Evolutionary conservation across 2,329 filamentous ascomycete genomes (phyloP).

Genomic region (Claviceps pazoutovae): DNA sequence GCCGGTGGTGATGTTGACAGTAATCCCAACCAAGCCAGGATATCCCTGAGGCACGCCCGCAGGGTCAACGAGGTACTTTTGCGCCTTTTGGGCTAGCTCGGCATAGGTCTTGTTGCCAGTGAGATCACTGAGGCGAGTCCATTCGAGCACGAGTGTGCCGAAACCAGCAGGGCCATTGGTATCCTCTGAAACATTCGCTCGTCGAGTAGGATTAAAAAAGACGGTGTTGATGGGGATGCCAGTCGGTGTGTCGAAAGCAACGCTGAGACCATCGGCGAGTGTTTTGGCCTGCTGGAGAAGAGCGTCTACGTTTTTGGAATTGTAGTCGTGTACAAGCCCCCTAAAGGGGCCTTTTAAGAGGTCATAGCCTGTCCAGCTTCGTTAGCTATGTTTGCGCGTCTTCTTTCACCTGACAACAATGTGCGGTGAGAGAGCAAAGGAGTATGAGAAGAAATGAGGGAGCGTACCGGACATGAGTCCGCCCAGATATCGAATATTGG

Average conservation of each 20-base stretch:
- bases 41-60: conserved; percentile 48
- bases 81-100: conserved; percentile 48
- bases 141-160: conserved; percentile 71
- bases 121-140: conserved; percentile 66
- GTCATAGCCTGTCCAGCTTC: conserved; percentile 42
- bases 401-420: too few relatives aligned
- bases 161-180: conserved; percentile 63
- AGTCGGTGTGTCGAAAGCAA: conserved; percentile 62
- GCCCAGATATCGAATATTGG: conserved; percentile 76
- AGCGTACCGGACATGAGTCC: conserved; percentile 56
- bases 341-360: conserved; percentile 54
- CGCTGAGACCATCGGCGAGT: conserved; percentile 59
- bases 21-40: conserved; percentile 59
- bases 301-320: conserved; percentile 31
- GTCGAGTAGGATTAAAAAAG: conserved; percentile 38
- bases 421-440: too few relatives aligned
- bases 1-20: conserved; percentile 51
- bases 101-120: conserved; percentile 55
- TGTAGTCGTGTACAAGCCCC: conserved; percentile 27
- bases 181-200: conserved; percentile 30
- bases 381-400: not conserved
- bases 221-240: conserved; percentile 63
- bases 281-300: conserved; percentile 53
- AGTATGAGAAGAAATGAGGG: too few relatives aligned
- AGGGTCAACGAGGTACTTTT: conserved; percentile 59